phyloP scores from a whole-genome alignment of 73 alveolate species.

The Urostyla sp. region DNA sequence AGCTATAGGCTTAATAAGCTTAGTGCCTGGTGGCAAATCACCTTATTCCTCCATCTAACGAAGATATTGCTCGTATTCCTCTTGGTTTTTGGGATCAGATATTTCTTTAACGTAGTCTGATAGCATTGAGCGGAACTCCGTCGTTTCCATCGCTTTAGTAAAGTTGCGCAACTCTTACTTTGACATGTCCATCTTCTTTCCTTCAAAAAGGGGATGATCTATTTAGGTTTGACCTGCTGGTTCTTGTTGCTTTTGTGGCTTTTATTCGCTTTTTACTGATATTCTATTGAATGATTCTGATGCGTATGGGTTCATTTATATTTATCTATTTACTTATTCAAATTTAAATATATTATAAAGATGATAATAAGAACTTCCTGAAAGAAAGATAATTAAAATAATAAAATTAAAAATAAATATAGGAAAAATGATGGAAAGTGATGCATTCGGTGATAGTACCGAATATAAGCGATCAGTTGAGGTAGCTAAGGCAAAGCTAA shows the following conservation, averaged over 20 bases:
- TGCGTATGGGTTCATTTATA: slow-evolving; percentile 45
- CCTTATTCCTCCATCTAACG: slow-evolving; percentile 92
- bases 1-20: slow-evolving; percentile 82
- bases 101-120: slow-evolving; percentile 96
- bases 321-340: background rate
- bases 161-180: slow-evolving; percentile 77
- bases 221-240: slow-evolving; percentile 7
- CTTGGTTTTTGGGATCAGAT: slow-evolving; percentile 97
- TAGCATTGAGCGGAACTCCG: slow-evolving; percentile 91
- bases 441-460: too few species aligned
- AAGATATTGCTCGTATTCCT: slow-evolving; percentile 94
- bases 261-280: slow-evolving; percentile 12
- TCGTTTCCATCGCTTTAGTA: slow-evolving; percentile 92
- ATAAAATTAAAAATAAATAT: too few species aligned
- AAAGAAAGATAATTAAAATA: too few species aligned
- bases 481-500: too few species aligned
- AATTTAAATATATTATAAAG: too few species aligned
- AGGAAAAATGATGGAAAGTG: too few species aligned
- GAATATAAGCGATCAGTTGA: too few species aligned
- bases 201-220: slow-evolving; percentile 52
- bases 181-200: slow-evolving; percentile 66
- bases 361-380: too few species aligned
- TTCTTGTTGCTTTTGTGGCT: background rate
- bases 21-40: slow-evolving; percentile 90
- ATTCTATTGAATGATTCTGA: slow-evolving; percentile 42